These are phyloP conservation scores for Chlorella sorokiniana DNA, from an alignment of 139 green algal species.

Conservation along the genomic window DNA sequence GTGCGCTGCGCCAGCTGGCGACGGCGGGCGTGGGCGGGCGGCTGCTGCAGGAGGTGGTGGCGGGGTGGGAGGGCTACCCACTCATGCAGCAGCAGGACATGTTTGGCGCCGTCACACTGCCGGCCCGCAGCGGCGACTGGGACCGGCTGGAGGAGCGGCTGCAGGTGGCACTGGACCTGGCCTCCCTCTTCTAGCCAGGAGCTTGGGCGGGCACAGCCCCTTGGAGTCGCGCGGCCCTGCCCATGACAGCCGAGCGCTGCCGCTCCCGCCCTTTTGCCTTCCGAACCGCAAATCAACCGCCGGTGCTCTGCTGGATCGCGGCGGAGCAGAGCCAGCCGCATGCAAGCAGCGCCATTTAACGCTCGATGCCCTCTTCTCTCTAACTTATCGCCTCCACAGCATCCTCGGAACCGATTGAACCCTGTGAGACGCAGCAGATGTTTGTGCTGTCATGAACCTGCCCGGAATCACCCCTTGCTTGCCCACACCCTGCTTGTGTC, in stretches of 20 bases:
- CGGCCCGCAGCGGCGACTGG: slow-evolving; percentile 1
- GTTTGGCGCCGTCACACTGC: not conserved
- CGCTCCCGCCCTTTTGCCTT: no score
- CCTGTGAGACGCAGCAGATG: no score
- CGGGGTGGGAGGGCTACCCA: not conserved
- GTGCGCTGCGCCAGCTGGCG: not conserved
- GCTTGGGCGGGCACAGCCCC: not conserved
- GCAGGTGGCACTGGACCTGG: slow-evolving; percentile 4
- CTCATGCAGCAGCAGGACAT: slow-evolving; percentile 24
- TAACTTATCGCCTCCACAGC: no score
- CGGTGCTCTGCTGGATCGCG: no score
- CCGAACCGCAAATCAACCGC: no score
- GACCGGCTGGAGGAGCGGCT: slow-evolving; percentile 19
- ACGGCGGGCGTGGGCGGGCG: not conserved
- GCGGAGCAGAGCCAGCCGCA: no score
- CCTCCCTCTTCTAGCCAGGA: slow-evolving; percentile 15
- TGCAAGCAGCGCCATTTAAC: no score
- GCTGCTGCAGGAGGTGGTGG: slow-evolving; percentile 27
- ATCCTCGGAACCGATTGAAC: no score
- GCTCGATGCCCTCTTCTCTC: no score
- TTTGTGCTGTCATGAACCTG: no score
- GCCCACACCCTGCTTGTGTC: not conserved
- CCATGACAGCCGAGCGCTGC: no score
- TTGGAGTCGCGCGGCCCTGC: no score
- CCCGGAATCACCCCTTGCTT: not conserved